Evolutionary conservation across 805 yeast species (phyloP), one percentile per base, ranked within the genome.

Genomic region (Teunomyces panamensis): DNA sequence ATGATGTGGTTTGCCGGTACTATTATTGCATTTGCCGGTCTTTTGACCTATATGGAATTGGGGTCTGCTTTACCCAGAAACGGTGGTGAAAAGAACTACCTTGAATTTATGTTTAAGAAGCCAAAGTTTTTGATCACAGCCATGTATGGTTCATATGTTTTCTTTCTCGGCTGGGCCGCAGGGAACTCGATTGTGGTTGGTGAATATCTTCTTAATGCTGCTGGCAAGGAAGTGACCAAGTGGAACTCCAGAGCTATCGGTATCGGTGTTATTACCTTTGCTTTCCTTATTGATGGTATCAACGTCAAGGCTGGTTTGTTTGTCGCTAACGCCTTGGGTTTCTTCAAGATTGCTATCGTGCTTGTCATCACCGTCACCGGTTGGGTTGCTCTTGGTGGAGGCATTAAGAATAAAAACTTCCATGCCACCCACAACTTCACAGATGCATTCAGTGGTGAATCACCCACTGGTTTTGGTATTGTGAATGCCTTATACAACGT

Each of bases 41-140:
- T 85, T 56, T 75, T 80, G 58, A 89, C 84, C 3, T 87, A 87
- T 64, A 80, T 87, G 82, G 94, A 87, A 60, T 84, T 85, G 63
- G 95, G 95, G 11, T 79, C 81, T 2, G 83, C 81, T 42, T 80
- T 86, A 48, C 88, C 89, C 42, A 79, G 85, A 68, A 87, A 87
- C 58, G 96, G 96, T 55, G 96, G 94, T 55, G 96, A 88, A 60
- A 87, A 86, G 67, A 86, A 85, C 58, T 88, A 88, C 62, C 68
- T 88, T 56, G 94, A 87, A 62, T 84, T 77, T 56, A 79, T 86
- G 43, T 88, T 75, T 68, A 74, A 73, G 43, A 81, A 78, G 56
- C 96, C 96, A 36, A 77, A 71, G 61, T 86, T 84, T 59, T 71
- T 88, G 49, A 77, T 84, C 41, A 83, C 87, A 26, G 80, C 74